phyloP scores from a whole-genome alignment of 2,329 filamentous ascomycete genomes.

The Bipolaris zeicola region DNA sequence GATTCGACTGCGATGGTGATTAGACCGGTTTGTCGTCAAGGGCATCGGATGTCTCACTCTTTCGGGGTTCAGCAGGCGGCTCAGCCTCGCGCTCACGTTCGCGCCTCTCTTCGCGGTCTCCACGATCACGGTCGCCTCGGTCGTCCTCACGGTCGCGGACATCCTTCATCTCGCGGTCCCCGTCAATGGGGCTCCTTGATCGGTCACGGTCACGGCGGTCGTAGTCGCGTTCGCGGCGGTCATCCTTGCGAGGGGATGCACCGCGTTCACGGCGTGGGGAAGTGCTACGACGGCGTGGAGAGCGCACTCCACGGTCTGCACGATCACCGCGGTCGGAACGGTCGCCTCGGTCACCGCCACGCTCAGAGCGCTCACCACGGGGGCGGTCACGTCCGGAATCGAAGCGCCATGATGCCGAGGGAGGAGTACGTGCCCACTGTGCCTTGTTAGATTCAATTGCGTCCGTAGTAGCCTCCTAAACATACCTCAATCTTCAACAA shows the following conservation, averaged over 20 bases:
- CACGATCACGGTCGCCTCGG: conserved; percentile 56
- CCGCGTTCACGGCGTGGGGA: conserved; percentile 63
- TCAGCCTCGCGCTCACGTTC: conserved; percentile 66
- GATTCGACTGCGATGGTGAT: conserved; percentile 66
- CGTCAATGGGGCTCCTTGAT: conserved; percentile 64
- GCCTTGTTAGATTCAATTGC: conserved; percentile 23
- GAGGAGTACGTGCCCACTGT: conserved; percentile 98
- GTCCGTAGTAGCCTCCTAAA: conserved; percentile 1
- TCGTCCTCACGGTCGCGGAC: conserved; percentile 66
- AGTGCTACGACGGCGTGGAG: conserved; percentile 52
- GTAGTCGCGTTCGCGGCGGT: conserved; percentile 66
- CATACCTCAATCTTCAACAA: conserved; percentile 94
- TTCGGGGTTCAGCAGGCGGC: conserved; percentile 85
- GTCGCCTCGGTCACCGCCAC: conserved; percentile 64
- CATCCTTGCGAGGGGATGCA: conserved; percentile 82
- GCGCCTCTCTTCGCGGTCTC: conserved; percentile 56
- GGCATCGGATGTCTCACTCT: conserved; percentile 64
- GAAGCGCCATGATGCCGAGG: conserved; percentile 97
- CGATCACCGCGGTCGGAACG: conserved; percentile 66
- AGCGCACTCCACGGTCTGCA: conserved; percentile 75
- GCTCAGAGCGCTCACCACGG: conserved; percentile 61
- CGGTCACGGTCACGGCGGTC: conserved; percentile 75
- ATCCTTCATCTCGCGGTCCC: conserved; percentile 57
- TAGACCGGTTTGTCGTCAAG: conserved; percentile 30
- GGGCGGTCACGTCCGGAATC: conserved; percentile 69